Evolutionary conservation across 2,329 filamentous ascomycete species (phyloP).

Genomic region (Neonectria neomacrospora): DNA sequence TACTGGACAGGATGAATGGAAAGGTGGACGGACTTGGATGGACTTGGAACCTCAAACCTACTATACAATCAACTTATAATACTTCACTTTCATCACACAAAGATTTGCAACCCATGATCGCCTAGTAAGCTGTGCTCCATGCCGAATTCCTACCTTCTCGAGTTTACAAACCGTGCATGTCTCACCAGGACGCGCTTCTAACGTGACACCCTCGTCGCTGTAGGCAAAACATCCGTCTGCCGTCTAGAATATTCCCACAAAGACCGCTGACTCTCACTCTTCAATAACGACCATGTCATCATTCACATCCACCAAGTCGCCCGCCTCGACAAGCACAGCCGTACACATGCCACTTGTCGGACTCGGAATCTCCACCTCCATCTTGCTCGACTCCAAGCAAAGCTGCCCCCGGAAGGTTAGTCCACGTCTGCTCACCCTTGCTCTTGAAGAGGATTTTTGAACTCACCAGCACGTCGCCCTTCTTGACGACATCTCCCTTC

Average conservation of each 20-base stretch:
- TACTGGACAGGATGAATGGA: background rate
- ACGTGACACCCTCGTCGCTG: background rate
- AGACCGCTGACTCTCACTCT: slow-evolving; percentile 1
- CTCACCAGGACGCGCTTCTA: background rate
- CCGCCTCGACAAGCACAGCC: slow-evolving; percentile 41
- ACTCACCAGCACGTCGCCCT: slow-evolving; percentile 47
- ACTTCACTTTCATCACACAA: background rate
- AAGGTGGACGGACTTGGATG: background rate
- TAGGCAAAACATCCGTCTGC: background rate
- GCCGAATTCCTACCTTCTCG: background rate
- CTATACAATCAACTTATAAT: background rate
- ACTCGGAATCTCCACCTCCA: slow-evolving; percentile 52
- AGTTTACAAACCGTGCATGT: background rate
- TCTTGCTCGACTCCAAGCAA: slow-evolving; percentile 52
- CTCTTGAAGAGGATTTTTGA: background rate
- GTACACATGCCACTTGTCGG: slow-evolving; percentile 42
- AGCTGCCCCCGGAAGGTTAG: slow-evolving; percentile 32
- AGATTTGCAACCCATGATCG: background rate
- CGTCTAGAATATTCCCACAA: background rate
- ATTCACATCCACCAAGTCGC: slow-evolving; percentile 46
- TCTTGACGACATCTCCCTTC: slow-evolving; percentile 38
- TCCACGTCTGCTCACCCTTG: background rate
- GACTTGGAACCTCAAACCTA: background rate
- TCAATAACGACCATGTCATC: slow-evolving; percentile 45
- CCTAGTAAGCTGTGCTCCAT: background rate